These are phyloP conservation scores for Sporobolomyces pararoseus DNA, from an alignment of 768 basidiomycete species.

Conservation along the genomic window DNA sequence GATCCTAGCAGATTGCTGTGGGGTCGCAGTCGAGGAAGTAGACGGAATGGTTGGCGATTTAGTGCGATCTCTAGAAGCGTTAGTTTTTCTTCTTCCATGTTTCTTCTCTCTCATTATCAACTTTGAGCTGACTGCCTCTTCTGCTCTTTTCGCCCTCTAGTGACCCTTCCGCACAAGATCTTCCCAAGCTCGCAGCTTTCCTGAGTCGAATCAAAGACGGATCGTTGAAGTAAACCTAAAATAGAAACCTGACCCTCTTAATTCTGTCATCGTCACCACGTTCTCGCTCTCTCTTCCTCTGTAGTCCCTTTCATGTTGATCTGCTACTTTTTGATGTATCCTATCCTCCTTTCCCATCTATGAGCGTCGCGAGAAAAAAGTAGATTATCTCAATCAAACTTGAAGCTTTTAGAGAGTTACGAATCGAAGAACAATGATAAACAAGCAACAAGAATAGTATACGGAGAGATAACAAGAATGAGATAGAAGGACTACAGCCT, in stretches of 20 bases:
- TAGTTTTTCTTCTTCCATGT: background rate
- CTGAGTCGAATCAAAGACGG: constrained; percentile 71
- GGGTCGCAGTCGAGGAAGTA: constrained; percentile 78
- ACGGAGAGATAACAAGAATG: background rate
- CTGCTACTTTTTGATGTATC: background rate
- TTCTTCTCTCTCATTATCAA: background rate
- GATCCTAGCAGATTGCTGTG: constrained; percentile 82
- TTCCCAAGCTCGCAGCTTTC: constrained; percentile 79
- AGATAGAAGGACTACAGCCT: background rate
- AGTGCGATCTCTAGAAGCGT: constrained; percentile 69
- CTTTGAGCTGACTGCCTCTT: background rate
- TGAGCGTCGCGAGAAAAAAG: no score
- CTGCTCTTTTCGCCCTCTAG: constrained; percentile 50
- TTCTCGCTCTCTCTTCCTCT: background rate
- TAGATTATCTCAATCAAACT: no score
- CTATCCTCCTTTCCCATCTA: background rate
- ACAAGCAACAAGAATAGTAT: background rate
- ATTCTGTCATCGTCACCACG: background rate
- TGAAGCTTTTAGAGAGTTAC: no score
- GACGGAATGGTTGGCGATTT: constrained; percentile 88
- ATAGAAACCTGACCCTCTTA: no score
- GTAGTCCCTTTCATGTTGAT: background rate
- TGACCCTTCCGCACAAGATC: constrained; percentile 73
- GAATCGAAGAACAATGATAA: no score
- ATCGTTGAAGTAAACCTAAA: background rate